Evolutionary conservation across 441 rosid species (phyloP).

Genomic region (Dalechampia spathulata): DNA sequence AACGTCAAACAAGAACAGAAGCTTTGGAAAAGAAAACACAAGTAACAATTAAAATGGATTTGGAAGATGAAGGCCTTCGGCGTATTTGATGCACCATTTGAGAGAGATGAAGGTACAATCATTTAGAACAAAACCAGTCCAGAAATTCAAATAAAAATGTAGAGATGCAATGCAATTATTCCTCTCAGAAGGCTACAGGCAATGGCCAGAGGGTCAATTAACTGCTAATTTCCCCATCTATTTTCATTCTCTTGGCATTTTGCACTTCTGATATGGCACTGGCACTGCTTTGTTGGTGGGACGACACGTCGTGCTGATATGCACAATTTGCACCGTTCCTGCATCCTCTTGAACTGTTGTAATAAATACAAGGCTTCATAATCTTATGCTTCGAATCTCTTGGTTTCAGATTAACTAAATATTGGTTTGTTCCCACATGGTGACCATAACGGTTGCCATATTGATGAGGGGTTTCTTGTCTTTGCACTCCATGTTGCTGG

Average conservation of each 20-base stretch:
- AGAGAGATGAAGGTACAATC: neutral
- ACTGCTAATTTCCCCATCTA: conserved; percentile 79
- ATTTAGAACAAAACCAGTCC: conserved; percentile 24
- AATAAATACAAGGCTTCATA: conserved; percentile 87
- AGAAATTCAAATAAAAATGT: conserved; percentile 14
- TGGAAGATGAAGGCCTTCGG: neutral
- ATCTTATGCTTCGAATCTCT: conserved; percentile 61
- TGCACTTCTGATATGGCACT: conserved; percentile 41
- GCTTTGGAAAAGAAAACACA: too few species aligned
- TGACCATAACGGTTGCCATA: conserved; percentile 29
- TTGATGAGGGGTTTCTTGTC: conserved; percentile 52
- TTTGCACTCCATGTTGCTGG: conserved; percentile 93
- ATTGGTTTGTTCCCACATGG: conserved; percentile 55
- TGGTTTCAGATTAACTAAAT: conserved; percentile 41
- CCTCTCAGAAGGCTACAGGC: conserved; percentile 17
- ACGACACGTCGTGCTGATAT: conserved; percentile 65
- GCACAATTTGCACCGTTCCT: conserved; percentile 76
- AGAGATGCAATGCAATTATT: conserved; percentile 19
- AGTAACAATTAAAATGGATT: too few species aligned
- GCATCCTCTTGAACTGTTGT: conserved; percentile 89
- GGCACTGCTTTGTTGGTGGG: conserved; percentile 45
- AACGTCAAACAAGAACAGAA: too few species aligned
- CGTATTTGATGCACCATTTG: too few species aligned
- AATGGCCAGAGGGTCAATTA: conserved; percentile 17
- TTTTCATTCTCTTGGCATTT: conserved; percentile 74